A percentile compares a stretch with the other conserved stretches of the same genome.
Evolutionary conservation across 176 grass and related monocot species (phyloP).

Genomic region (Carex pumila): DNA sequence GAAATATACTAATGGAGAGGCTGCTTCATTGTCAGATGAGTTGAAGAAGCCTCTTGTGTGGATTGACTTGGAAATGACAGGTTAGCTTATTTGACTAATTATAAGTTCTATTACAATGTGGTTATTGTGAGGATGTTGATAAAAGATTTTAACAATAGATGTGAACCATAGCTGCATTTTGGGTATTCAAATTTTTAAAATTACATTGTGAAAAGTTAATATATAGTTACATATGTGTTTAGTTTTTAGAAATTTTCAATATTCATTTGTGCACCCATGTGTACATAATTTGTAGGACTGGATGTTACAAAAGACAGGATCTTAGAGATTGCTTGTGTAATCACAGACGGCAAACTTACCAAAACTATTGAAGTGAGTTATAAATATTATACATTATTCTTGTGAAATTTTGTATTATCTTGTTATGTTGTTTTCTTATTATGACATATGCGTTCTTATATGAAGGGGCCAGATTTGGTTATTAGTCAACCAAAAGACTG

Average conservation of each 20-base stretch:
- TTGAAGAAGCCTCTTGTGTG: constrained; percentile 80
- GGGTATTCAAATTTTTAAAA: background rate
- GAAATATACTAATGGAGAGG: constrained; percentile 17
- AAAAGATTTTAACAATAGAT: background rate
- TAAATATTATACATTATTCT: background rate
- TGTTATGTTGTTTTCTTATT: constrained; percentile 17
- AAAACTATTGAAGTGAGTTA: constrained; percentile 66
- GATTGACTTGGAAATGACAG: constrained; percentile 98
- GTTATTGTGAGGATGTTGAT: background rate
- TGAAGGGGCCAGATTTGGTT: constrained; percentile 80
- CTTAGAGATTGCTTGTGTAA: constrained; percentile 87
- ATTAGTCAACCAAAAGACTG: constrained; percentile 62
- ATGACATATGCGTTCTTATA: constrained; percentile 21
- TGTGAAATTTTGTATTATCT: background rate
- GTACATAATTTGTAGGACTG: constrained; percentile 50
- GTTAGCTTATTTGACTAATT: constrained; percentile 21
- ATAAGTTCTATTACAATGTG: background rate
- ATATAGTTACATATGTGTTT: background rate
- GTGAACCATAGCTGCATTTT: background rate
- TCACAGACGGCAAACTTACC: constrained; percentile 82
- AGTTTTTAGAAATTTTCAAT: background rate
- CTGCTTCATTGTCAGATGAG: constrained; percentile 32
- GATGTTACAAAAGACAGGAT: constrained; percentile 68
- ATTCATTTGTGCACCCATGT: background rate
- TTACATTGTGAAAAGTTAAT: background rate